Conservation (phyloP, 192 early-diverging fungal species). For the Bifiguratus adelaidae region DNA sequence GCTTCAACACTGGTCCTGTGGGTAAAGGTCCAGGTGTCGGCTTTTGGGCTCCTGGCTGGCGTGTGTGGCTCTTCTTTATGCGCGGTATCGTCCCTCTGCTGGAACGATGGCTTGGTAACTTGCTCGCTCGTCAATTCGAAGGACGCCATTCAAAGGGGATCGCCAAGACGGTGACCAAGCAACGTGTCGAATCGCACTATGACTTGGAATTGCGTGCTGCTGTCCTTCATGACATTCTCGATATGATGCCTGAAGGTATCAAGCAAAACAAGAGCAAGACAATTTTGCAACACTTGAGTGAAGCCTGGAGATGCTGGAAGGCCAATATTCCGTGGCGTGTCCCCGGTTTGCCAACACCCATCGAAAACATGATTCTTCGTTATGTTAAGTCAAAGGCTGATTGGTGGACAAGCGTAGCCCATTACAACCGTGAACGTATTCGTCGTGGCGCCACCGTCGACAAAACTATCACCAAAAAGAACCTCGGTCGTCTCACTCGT, state of each 20-base stretch:
- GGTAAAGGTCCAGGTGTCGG: slow-evolving; percentile 98
- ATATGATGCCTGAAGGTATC: slow-evolving; percentile 99
- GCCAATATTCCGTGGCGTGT: slow-evolving; percentile 99
- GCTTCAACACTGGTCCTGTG: slow-evolving; percentile 93
- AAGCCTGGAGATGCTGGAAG: slow-evolving; percentile 97
- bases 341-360: slow-evolving; percentile 91
- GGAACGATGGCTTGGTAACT: slow-evolving; percentile 97
- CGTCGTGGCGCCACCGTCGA: slow-evolving; percentile 97
- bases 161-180: slow-evolving; percentile 97
- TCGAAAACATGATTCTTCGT: slow-evolving; percentile 98
- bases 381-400: slow-evolving; percentile 99
- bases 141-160: slow-evolving; percentile 95
- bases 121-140: slow-evolving; percentile 98
- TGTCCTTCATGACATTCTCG: slow-evolving; percentile 97
- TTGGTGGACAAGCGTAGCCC: slow-evolving; percentile 98
- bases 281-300: slow-evolving; percentile 90
- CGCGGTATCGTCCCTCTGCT: slow-evolving; percentile 95
- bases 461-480: slow-evolving; percentile 98
- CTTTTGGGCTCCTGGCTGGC: slow-evolving; percentile 99
- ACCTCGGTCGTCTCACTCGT: slow-evolving; percentile 94
- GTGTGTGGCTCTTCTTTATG: slow-evolving; percentile 99
- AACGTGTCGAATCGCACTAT: slow-evolving; percentile 97
- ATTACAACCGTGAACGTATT: slow-evolving; percentile 99
- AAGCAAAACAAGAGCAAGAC: slow-evolving; percentile 93
- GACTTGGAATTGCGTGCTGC: slow-evolving; percentile 97